Base-by-base conservation (phyloP, 2,329 filamentous ascomycete species). In the Xylaria sp. region DNA sequence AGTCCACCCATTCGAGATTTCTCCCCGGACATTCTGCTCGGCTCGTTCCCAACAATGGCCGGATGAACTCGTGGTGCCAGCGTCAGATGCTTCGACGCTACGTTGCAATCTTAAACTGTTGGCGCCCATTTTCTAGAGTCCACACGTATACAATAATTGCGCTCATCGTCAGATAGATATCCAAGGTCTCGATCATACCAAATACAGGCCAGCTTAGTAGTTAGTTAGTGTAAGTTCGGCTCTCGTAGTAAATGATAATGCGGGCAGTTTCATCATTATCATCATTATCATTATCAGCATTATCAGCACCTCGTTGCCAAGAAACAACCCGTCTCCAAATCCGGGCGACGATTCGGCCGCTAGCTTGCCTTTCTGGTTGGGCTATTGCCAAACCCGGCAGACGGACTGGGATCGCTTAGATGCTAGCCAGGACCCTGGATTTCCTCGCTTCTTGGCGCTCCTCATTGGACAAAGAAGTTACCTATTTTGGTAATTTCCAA, bases 381-480 rank as follows among this genome's bases (percentile, higher is more conserved):
- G 43, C 48, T 28, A 39, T 45, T n/a, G 50, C 34, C 34, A 20
- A 30, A 55, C 65, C 45, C 39, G 60, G 59, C 30, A 45, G 53
- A 58, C 53, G 52, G 64, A 50, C 52, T 56, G 8, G 41, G 41
- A 6, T 55, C 34, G 65, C 55, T 63, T 61, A 41, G 41, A 25
- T 23, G 4, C 32, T 18, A 18, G 6, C 39, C 41, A 62, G 39
- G 63, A 63, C 66, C 66, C 66, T 62, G 58, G 52, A 53, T 63
- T 58, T 56, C 50, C 62, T 62, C 57, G 52, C 53, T 41, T 65
- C 62, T 65, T 68, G 66, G 62, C 62, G 15, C 3, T 20, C 15
- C 34, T 59, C 34, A 69, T 66, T 69, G 67, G 67, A 59, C 67
- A 66, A 23, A 36, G 58, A 62, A 55, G 48, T 60, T 60, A 20